phyloP scores from a whole-genome alignment of 1,284 basidiomycete species.

The Pascua sp. region DNA sequence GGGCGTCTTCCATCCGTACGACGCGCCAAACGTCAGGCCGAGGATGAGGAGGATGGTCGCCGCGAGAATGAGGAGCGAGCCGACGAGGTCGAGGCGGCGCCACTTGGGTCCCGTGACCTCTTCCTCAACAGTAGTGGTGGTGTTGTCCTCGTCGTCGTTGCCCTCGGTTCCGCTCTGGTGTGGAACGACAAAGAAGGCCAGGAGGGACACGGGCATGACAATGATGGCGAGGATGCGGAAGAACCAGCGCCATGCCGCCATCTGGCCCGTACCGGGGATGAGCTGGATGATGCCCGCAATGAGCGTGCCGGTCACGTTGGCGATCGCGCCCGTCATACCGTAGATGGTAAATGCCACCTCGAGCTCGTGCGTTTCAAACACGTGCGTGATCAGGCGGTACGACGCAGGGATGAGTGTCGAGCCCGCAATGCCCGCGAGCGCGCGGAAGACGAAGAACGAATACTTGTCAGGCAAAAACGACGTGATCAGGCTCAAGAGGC shows the following conservation, averaged over 20 bases:
- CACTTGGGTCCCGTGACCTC: conserved; percentile 15
- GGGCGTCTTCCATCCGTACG: conserved; percentile 39
- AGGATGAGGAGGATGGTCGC: conserved; percentile 43
- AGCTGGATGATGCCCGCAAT: conserved; percentile 43
- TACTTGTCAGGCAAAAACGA: conserved; percentile 36
- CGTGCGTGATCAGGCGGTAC: conserved; percentile 41
- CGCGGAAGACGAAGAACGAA: conserved; percentile 35
- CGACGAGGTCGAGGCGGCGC: conserved; percentile 41
- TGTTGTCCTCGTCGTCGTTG: neutral
- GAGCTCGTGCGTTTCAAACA: conserved; percentile 36
- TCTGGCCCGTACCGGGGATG: conserved; percentile 42
- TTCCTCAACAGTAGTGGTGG: too few species aligned
- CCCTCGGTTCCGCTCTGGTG: conserved; percentile 21
- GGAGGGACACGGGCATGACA: conserved; percentile 28
- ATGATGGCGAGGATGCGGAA: conserved; percentile 26
- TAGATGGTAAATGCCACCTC: conserved; percentile 39
- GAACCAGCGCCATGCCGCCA: conserved; percentile 45
- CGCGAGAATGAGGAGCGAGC: conserved; percentile 33
- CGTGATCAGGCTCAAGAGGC: conserved; percentile 29
- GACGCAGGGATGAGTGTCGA: conserved; percentile 38
- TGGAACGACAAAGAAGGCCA: conserved; percentile 25
- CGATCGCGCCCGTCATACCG: conserved; percentile 42
- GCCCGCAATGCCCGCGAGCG: conserved; percentile 32
- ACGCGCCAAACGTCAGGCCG: conserved; percentile 42
- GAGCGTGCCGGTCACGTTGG: conserved; percentile 40